These are phyloP conservation scores for Lippia alba DNA, from an alignment of 305 asterid species.

Conservation along the genomic window DNA sequence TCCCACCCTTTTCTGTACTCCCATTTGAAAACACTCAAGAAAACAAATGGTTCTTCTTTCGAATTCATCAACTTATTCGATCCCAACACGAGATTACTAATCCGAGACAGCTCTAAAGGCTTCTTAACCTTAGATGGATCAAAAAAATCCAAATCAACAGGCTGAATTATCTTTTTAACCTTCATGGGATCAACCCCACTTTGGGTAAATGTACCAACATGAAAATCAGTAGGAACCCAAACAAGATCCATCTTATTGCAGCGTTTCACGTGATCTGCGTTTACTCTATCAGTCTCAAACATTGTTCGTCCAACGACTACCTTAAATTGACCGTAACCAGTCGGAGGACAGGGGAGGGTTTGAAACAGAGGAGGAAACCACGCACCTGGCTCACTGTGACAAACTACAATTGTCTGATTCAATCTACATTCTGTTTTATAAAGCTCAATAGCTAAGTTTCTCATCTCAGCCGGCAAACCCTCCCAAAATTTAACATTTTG, in stretches of 20 bases:
- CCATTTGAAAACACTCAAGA: slow-evolving; percentile 89
- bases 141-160: slow-evolving; percentile 70
- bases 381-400: slow-evolving; percentile 96
- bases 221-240: slow-evolving; percentile 92
- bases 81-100: slow-evolving; percentile 56
- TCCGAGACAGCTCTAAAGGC: slow-evolving; percentile 48
- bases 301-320: slow-evolving; percentile 78
- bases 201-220: slow-evolving; percentile 53
- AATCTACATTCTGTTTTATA: slow-evolving; percentile 50
- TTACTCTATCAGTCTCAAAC: slow-evolving; percentile 89
- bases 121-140: slow-evolving; percentile 49
- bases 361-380: slow-evolving; percentile 82
- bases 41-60: slow-evolving; percentile 43
- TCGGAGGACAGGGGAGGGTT: slow-evolving; percentile 73
- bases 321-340: slow-evolving; percentile 49
- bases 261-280: slow-evolving; percentile 54
- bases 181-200: slow-evolving; percentile 75
- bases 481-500: slow-evolving; percentile 70
- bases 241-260: slow-evolving; percentile 76
- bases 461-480: slow-evolving; percentile 70
- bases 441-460: slow-evolving; percentile 58
- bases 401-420: slow-evolving; percentile 69
- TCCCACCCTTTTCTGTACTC: slow-evolving; percentile 92
- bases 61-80: slow-evolving; percentile 20
- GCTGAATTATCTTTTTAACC: slow-evolving; percentile 71